These are phyloP conservation scores for Floccularia luteovirens DNA, from an alignment of 768 basidiomycete genomes.

Conservation along the genomic window DNA sequence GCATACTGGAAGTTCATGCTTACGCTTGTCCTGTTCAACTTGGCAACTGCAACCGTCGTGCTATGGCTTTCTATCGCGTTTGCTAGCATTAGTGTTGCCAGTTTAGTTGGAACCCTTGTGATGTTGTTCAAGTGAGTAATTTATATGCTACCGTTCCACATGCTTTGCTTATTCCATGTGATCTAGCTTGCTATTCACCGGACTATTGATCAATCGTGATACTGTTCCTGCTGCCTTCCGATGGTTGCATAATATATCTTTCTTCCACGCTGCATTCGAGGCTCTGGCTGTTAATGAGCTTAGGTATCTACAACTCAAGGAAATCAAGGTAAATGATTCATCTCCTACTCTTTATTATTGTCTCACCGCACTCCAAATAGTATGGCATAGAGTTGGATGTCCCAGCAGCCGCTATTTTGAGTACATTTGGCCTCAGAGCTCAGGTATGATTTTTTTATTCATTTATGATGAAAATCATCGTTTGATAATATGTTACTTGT, in stretches of 20 bases:
- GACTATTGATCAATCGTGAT: constrained; percentile 90
- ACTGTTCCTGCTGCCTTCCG: constrained; percentile 63
- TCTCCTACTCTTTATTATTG: background rate
- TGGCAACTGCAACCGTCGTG: constrained; percentile 91
- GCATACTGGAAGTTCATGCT: constrained; percentile 99
- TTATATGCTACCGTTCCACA: constrained; percentile 3
- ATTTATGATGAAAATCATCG: background rate
- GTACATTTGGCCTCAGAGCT: constrained; percentile 86
- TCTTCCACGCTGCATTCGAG: constrained; percentile 99
- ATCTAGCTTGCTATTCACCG: constrained; percentile 85
- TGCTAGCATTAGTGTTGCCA: constrained; percentile 81
- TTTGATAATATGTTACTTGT: constrained; percentile 2
- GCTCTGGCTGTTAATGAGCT: constrained; percentile 97
- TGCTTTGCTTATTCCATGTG: background rate
- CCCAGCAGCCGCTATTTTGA: constrained; percentile 92
- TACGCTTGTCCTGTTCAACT: constrained; percentile 91
- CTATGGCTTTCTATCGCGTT: constrained; percentile 87
- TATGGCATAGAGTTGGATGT: constrained; percentile 97
- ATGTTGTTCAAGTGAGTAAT: constrained; percentile 95
- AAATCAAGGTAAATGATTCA: constrained; percentile 74
- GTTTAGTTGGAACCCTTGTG: constrained; percentile 87
- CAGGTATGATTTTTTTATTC: constrained; percentile 42
- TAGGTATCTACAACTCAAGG: constrained; percentile 86
- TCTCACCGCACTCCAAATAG: constrained; percentile 25
- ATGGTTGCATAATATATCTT: constrained; percentile 89